These are phyloP conservation scores for Colletotrichum shisoi DNA, from an alignment of 2,329 filamentous ascomycete species.

Conservation along the genomic window DNA sequence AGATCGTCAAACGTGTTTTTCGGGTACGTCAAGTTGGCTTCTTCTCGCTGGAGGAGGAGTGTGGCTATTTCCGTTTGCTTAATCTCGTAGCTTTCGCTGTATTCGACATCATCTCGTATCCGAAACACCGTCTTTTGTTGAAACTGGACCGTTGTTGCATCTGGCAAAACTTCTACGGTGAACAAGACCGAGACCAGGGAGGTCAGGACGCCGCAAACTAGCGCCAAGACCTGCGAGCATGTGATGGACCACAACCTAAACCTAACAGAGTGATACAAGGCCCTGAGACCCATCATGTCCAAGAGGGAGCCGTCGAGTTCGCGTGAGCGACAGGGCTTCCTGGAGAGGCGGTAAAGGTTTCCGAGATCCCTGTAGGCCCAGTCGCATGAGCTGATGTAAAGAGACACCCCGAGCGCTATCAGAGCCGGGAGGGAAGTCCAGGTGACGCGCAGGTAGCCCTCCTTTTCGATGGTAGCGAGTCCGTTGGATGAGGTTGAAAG, in stretches of 20 bases:
- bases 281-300: conserved; percentile 22
- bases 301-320: conserved; percentile 13
- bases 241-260: conserved; percentile 11
- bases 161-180: conserved; percentile 5
- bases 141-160: neutral
- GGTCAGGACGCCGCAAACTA: conserved; percentile 22
- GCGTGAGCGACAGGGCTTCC: neutral
- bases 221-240: conserved; percentile 17
- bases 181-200: conserved; percentile 21
- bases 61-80: neutral
- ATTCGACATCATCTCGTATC: neutral
- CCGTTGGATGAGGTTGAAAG: conserved; percentile 11
- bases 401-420: conserved; percentile 6
- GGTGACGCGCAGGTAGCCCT: conserved; percentile 20
- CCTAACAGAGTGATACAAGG: conserved; percentile 12
- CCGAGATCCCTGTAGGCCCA: conserved; percentile 7
- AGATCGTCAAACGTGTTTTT: conserved; percentile 19
- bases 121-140: conserved; percentile 18
- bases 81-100: neutral
- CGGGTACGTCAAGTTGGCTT: conserved; percentile 18
- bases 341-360: conserved; percentile 13
- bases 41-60: neutral
- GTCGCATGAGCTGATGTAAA: conserved; percentile 27
- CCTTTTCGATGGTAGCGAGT: neutral
- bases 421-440: conserved; percentile 29